Conservation (phyloP, 2,329 filamentous ascomycete genomes). For the Thyridium curvatum region DNA sequence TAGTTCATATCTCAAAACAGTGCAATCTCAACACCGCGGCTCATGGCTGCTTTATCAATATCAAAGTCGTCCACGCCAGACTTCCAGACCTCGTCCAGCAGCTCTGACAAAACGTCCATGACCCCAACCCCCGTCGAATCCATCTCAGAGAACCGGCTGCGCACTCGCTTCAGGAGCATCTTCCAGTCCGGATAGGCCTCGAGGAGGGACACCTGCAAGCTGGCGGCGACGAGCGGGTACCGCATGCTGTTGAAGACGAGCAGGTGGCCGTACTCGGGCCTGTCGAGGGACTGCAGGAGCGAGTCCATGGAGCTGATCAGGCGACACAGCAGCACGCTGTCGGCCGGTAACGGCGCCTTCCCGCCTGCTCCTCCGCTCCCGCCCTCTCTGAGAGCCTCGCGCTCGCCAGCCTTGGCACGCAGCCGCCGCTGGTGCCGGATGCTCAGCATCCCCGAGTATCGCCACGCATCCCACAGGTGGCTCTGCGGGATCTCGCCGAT, state of each 20-base stretch:
- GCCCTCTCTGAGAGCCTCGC: slow-evolving; percentile 1
- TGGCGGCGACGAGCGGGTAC: slow-evolving; percentile 17
- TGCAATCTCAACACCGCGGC: slow-evolving; percentile 7
- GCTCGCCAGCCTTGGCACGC: too few relatives aligned
- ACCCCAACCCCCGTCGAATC: slow-evolving; percentile 3
- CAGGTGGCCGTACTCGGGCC: slow-evolving; percentile 9
- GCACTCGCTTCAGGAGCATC: too few relatives aligned
- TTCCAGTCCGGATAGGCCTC: slow-evolving; percentile 11
- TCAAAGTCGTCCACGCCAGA: slow-evolving; percentile 7
- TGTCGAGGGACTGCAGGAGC: slow-evolving; percentile 6
- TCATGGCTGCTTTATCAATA: slow-evolving; percentile 6
- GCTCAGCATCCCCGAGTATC: slow-evolving; percentile 14
- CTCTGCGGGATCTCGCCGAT: slow-evolving; percentile 16
- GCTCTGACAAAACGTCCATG: slow-evolving; percentile 5
- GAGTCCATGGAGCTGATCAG: slow-evolving; percentile 17
- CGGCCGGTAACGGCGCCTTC: slow-evolving; percentile 5
- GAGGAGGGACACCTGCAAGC: slow-evolving; percentile 15
- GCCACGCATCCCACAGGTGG: slow-evolving; percentile 20
- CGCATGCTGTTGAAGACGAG: slow-evolving; percentile 17
- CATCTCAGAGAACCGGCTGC: background rate
- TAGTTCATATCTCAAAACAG: slow-evolving; percentile 6
- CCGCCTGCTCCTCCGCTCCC: background rate
- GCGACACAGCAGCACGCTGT: slow-evolving; percentile 15
- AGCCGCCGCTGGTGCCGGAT: too few relatives aligned
- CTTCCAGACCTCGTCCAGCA: slow-evolving; percentile 6